Base-by-base conservation (phyloP, 192 early-diverging fungal species). In the Phlyctochytrium bullatum region DNA sequence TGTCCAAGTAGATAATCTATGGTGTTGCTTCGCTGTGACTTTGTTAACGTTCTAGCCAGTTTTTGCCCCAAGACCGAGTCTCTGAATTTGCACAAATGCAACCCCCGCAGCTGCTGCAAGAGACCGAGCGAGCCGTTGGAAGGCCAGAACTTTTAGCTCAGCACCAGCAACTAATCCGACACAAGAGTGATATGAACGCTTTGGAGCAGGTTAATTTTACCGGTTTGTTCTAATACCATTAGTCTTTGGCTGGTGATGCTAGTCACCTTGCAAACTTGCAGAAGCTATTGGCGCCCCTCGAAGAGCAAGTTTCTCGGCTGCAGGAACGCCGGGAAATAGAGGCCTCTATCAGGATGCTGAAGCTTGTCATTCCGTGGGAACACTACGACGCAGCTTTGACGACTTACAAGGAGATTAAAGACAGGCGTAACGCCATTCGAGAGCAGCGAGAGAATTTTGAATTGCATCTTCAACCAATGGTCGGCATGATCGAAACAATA, bases 1-100 rank as follows among this genome's bases (percentile, higher is more conserved):
- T 59, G 91, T 99, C 60, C 95, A 99, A 66, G 93, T 97, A 40
- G 90, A 95, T 76, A 99, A 98, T 67, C 74, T 99, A 52, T 99
- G 97, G 90, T 90, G 85, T 59, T 35, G 53, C 4, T 0, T 23
- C 24, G 27, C 27, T 27, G 3, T n/a, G n/a, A n/a, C n/a, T n/a
- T n/a, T n/a, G n/a, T n/a, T n/a, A 47, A 47, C 40, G 10, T 47
- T 20, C n/a, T 62, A 91, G 89, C 74, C 96, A 97, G 77, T 97
- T 99, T 66, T 76, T 99, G 61, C 97, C 97, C 3, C 97, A 99
- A 71, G 97, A 99, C 75, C 82, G 86, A 59, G 97, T 99, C 3
- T 84, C 88, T 3, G 92, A 93, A 64, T 99, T 99, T 70, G 93
- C 95, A 2, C 87, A 91, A 80, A 86, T 98, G 86, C 78, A 83